phyloP scores from a whole-genome alignment of 2,329 filamentous ascomycete species.

The Capronia epimyces region DNA sequence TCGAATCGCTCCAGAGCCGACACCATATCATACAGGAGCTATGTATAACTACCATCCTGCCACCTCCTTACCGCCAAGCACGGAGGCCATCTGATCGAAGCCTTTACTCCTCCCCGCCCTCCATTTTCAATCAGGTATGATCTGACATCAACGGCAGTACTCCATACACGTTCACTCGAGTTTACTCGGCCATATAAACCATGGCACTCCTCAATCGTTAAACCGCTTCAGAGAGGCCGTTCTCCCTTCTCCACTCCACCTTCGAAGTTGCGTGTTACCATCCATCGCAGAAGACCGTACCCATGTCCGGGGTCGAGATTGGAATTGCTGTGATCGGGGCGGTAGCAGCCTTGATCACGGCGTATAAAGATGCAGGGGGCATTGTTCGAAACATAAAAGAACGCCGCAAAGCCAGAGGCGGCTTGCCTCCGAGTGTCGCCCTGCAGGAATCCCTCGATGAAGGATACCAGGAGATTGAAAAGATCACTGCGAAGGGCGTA shows the following conservation, averaged over 20 bases:
- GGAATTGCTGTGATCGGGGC: slow-evolving; percentile 13
- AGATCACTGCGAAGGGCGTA: slow-evolving; percentile 17
- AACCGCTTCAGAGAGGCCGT: background rate
- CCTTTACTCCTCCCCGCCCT: no score
- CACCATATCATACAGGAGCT: no score
- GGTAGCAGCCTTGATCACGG: slow-evolving; percentile 16
- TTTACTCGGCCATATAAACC: no score
- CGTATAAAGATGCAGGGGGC: slow-evolving; percentile 17
- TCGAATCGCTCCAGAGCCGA: no score
- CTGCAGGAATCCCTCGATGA: slow-evolving; percentile 18
- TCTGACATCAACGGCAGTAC: no score
- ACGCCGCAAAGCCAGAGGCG: slow-evolving; percentile 12
- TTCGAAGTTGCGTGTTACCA: background rate
- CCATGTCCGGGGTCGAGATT: slow-evolving; percentile 13
- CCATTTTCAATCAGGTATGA: no score
- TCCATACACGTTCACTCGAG: no score
- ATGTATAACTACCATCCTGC: background rate
- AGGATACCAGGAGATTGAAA: slow-evolving; percentile 18
- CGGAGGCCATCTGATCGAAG: no score
- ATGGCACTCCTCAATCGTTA: background rate
- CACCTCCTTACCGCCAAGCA: background rate
- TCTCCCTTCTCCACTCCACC: background rate
- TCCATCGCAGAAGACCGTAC: no score
- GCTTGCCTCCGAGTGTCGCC: slow-evolving; percentile 9
- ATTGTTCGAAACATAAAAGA: slow-evolving; percentile 20